Evolutionary conservation across 345 rosid genomes (phyloP).

Genomic region (Aquilaria sinensis): DNA sequence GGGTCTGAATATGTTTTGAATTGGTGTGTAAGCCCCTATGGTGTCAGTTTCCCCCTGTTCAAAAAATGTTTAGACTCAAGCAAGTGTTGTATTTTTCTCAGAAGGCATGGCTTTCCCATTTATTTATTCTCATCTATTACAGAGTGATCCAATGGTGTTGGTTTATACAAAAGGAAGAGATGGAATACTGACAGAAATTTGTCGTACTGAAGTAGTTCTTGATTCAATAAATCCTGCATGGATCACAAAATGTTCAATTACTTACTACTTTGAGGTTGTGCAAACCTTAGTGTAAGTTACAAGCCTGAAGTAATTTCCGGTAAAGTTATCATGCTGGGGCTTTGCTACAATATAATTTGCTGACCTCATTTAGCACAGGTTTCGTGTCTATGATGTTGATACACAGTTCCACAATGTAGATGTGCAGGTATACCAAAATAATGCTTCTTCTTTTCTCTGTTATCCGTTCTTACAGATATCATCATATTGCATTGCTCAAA

Average conservation of each 20-base stretch:
- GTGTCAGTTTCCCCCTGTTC: too few species aligned
- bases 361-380: slow-evolving; percentile 33
- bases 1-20: too few species aligned
- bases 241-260: slow-evolving; percentile 45
- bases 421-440: slow-evolving; percentile 46
- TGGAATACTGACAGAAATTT: slow-evolving; percentile 53
- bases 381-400: slow-evolving; percentile 73
- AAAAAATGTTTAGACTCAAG: too few species aligned
- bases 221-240: slow-evolving; percentile 80
- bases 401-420: slow-evolving; percentile 64
- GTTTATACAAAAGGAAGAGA: slow-evolving; percentile 60
- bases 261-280: slow-evolving; percentile 69
- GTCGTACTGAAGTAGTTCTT: slow-evolving; percentile 74
- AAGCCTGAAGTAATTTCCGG: neutral
- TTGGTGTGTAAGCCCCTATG: too few species aligned
- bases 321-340: slow-evolving; percentile 10
- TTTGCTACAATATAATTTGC: slow-evolving; percentile 16
- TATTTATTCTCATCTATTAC: slow-evolving; percentile 23
- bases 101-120: slow-evolving; percentile 14
- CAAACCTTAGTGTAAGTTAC: slow-evolving; percentile 73
- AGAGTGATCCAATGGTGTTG: slow-evolving; percentile 95
- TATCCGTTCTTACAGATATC: neutral
- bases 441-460: neutral
- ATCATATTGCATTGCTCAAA: neutral
- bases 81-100: slow-evolving; percentile 1